Percentiles rank a stretch among this genome's conserved stretches.
Conservation (phyloP, 176 grass and related monocot genomes). For the Oryza glaberrima region DNA sequence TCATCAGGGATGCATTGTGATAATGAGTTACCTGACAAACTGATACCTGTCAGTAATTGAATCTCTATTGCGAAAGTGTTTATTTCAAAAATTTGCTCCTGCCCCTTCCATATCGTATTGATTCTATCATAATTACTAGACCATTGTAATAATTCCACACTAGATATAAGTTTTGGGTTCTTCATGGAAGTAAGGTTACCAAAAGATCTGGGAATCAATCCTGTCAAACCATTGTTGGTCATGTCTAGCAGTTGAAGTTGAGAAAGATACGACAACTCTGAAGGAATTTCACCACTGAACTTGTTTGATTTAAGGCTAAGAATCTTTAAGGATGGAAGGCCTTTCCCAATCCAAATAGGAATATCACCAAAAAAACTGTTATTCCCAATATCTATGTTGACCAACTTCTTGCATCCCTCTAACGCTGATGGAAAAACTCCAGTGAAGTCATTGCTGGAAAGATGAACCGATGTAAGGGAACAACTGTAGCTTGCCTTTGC, state of each 20-base stretch:
- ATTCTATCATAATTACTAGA: slow-evolving; percentile 10
- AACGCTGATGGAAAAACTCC: slow-evolving; percentile 48
- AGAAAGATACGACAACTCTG: slow-evolving; percentile 26
- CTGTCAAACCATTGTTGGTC: slow-evolving; percentile 57
- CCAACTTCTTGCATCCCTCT: slow-evolving; percentile 6
- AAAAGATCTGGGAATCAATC: slow-evolving; percentile 55
- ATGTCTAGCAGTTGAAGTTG: slow-evolving; percentile 70
- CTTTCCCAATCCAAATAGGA: slow-evolving; percentile 57
- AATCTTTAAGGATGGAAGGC: slow-evolving; percentile 45
- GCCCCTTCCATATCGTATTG: slow-evolving; percentile 47
- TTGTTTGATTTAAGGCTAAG: slow-evolving; percentile 60
- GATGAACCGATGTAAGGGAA: slow-evolving; percentile 61
- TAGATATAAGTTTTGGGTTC: slow-evolving; percentile 4
- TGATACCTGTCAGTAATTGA: slow-evolving; percentile 49
- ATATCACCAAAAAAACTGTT: slow-evolving; percentile 61
- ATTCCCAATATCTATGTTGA: slow-evolving; percentile 53
- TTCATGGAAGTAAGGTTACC: slow-evolving; percentile 61
- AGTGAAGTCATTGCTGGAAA: slow-evolving; percentile 52
- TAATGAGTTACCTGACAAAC: slow-evolving; percentile 57
- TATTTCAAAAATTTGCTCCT: slow-evolving; percentile 21
- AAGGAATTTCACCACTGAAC: slow-evolving; percentile 56
- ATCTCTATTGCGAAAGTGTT: background rate
- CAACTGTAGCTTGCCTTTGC: slow-evolving; percentile 18
- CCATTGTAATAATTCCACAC: background rate
- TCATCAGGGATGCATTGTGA: slow-evolving; percentile 13